These are phyloP conservation scores for Auricularia cornea DNA, from an alignment of 768 basidiomycete genomes.

Conservation along the genomic window DNA sequence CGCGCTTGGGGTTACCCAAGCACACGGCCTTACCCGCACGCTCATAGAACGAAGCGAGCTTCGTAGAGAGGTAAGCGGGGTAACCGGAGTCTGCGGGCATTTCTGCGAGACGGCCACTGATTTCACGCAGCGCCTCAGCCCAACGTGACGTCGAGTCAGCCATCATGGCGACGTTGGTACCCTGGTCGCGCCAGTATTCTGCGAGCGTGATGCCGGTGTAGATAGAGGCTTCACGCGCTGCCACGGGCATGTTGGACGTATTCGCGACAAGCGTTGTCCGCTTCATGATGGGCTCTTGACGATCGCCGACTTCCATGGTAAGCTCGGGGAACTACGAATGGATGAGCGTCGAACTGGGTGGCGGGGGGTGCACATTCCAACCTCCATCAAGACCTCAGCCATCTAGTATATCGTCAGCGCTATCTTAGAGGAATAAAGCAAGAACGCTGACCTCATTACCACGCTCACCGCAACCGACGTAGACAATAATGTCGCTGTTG, in stretches of 20 bases:
- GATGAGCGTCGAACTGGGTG: constrained; percentile 7
- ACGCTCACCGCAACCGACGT: constrained; percentile 98
- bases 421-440: constrained; percentile 3
- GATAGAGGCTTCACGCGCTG: constrained; percentile 97
- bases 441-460: constrained; percentile 65
- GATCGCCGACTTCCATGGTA: constrained; percentile 83
- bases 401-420: constrained; percentile 37
- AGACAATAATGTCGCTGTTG: constrained; percentile 98
- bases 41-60: constrained; percentile 97
- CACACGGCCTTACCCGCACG: constrained; percentile 94
- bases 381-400: constrained; percentile 99
- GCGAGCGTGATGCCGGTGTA: constrained; percentile 99
- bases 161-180: constrained; percentile 98
- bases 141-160: constrained; percentile 98
- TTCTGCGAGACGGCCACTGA: constrained; percentile 96
- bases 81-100: constrained; percentile 99
- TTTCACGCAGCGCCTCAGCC: constrained; percentile 99
- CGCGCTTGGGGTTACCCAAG: constrained; percentile 76
- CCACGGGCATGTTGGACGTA: constrained; percentile 99
- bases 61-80: constrained; percentile 93
- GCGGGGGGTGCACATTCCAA: constrained; percentile 22
- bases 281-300: constrained; percentile 99
- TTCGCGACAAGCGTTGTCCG: constrained; percentile 98
- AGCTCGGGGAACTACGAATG: constrained; percentile 68
- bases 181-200: constrained; percentile 99